phyloP scores from a whole-genome alignment of 768 basidiomycete genomes.

The Boletus eberwhitei region DNA sequence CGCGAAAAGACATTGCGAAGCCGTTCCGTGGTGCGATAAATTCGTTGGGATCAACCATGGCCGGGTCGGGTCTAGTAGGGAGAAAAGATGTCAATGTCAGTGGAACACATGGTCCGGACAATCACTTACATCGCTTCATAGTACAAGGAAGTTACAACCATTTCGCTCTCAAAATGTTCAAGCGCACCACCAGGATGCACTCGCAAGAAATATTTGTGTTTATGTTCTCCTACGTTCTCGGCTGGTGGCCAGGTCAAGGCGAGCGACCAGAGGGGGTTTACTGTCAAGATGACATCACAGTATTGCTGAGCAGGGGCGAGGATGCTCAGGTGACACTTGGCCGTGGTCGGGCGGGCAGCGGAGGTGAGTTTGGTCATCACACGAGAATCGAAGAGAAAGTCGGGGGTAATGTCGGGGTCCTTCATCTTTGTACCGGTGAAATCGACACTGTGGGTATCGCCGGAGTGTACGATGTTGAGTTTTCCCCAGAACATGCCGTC shows the following conservation, averaged over 20 bases:
- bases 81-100: not conserved
- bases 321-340: conserved; percentile 74
- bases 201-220: conserved; percentile 78
- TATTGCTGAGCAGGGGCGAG: conserved; percentile 72
- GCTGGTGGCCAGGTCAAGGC: conserved; percentile 77
- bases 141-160: conserved; percentile 76
- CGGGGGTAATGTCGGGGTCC: conserved; percentile 59
- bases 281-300: conserved; percentile 71
- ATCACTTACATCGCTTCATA: conserved; percentile 77
- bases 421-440: conserved; percentile 76
- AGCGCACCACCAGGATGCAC: conserved; percentile 83
- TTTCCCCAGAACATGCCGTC: conserved; percentile 89
- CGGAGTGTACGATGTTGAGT: conserved; percentile 75
- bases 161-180: conserved; percentile 82
- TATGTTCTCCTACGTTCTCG: conserved; percentile 62
- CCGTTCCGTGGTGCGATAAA: conserved; percentile 81
- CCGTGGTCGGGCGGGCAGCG: conserved; percentile 69
- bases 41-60: conserved; percentile 72
- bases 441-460: conserved; percentile 76
- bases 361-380: conserved; percentile 74
- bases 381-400: conserved; percentile 72
- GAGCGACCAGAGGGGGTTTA: conserved; percentile 73
- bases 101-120: not conserved
- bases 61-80: conserved; percentile 64
- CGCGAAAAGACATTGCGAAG: conserved; percentile 78